These are phyloP conservation scores for Vitellaria paradoxa DNA, from an alignment of 179 eudicot species.

Conservation along the genomic window DNA sequence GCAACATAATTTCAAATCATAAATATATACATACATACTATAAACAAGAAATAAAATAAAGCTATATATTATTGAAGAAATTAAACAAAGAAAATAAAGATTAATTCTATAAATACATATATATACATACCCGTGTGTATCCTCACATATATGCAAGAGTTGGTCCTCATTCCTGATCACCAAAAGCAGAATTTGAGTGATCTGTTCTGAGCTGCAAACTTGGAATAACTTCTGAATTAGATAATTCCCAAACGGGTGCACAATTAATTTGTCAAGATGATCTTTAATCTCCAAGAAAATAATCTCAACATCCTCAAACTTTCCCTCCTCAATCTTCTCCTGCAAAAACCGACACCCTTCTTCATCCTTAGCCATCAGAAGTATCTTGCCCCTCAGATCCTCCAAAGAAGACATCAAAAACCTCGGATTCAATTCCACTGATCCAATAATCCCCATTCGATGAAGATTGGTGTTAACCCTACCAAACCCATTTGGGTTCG, in stretches of 20 bases:
- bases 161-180: conserved; percentile 9
- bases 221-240: conserved; percentile 36
- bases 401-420: conserved; percentile 9
- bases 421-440: not conserved
- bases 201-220: conserved; percentile 26
- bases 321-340: conserved; percentile 27
- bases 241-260: conserved; percentile 24
- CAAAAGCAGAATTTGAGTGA: conserved; percentile 27
- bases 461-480: not conserved
- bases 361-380: conserved; percentile 21
- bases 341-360: conserved; percentile 24
- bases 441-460: too few species aligned
- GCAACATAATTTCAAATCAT: not conserved
- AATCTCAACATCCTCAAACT: conserved; percentile 25
- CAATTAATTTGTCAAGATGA: conserved; percentile 27
- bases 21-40: too few species aligned
- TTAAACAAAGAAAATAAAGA: not conserved
- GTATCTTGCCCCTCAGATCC: conserved; percentile 29
- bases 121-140: conserved; percentile 43
- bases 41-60: not conserved
- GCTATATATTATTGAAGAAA: not conserved
- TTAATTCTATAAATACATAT: not conserved
- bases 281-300: conserved; percentile 38
- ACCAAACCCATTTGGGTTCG: not conserved
- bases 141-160: conserved; percentile 34